Evolutionary conservation across 2,329 filamentous ascomycete genomes (phyloP), one percentile per base, ranked within the genome.

Genomic region (Dactylellina drechsleri): DNA sequence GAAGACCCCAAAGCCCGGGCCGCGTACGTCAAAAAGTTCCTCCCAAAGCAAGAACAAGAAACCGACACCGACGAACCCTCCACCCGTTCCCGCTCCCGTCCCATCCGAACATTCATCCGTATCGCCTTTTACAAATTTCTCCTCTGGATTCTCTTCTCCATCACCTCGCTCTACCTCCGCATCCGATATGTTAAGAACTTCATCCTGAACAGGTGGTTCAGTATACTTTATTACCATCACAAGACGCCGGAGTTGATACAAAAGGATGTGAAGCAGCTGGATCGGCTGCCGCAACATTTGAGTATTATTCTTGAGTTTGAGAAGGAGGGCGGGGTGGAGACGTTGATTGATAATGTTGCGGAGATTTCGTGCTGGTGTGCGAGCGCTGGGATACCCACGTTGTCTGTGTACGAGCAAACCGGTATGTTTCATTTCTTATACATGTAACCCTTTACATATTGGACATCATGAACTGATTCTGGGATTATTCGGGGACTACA

Each of bases 311-410:
- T 99, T 71, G 90, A 90, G 70, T 84, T 92, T 56, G 89, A 94
- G 79, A 85, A 90, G 80, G 87, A 90, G 71, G 86, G 87, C 45
- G 92, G 92, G 15, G 82, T 98, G 53, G 92, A 97, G 79, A 88
- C 90, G 23, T 83, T 99, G 75, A 89, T 98, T 79, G 92, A 96
- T 79, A 93, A 99, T 83, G 91, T 92, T 13, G 91, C 93, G 47
- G 95, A 99, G 81, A 87, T 99, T 76, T 89, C 92, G 18, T 94
- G 94, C 2, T 99, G 95, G 95, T 95, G 91, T 81, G 90, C 92
- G 28, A 92, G 92, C 80, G 91, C 92, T 23, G 93, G 93, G 6
- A 96, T 99, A 76, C 90, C 91, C 12, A 88, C 90, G 82, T 84
- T 99, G 78, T 97, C 93, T 57, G 86, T 99, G 28, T 99, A 99